Percentiles rank a stretch among this genome's conserved stretches.
Evolutionary conservation across 805 yeast species (phyloP).

Genomic region (Kodamaea laetipori): DNA sequence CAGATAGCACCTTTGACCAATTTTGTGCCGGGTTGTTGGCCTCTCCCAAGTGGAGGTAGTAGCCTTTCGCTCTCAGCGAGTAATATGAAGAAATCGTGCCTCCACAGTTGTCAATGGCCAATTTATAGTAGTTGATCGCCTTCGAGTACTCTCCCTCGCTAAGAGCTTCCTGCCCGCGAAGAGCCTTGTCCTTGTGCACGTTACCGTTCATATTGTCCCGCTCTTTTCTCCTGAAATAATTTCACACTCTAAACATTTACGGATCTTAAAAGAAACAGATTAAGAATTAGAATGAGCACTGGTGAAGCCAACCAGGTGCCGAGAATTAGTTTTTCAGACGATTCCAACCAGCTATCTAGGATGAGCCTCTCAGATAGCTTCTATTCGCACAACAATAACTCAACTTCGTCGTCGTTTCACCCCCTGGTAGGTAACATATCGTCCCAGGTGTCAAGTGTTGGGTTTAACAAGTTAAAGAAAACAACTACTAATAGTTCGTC

Average conservation of each 20-base stretch:
- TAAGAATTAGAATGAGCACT: conserved; percentile 1
- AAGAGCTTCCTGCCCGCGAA: conserved; percentile 13
- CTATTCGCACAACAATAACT: conserved; percentile 15
- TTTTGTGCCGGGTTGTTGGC: conserved; percentile 10
- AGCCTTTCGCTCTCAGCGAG: conserved; percentile 20
- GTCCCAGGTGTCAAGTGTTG: conserved; percentile 19
- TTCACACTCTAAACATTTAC: background rate
- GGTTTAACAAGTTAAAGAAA: conserved; percentile 36
- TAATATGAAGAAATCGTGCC: conserved; percentile 11
- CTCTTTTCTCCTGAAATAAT: background rate
- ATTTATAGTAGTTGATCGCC: conserved; percentile 21
- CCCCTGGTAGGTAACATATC: conserved; percentile 10
- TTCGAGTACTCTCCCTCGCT: conserved; percentile 15
- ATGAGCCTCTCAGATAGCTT: conserved; percentile 6
- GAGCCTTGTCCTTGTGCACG: conserved; percentile 9
- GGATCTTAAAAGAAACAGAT: background rate
- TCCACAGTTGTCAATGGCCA: conserved; percentile 18
- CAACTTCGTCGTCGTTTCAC: conserved; percentile 13
- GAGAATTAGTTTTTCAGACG: background rate
- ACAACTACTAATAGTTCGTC: conserved; percentile 30
- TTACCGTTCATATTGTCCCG: conserved; percentile 9
- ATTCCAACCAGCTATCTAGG: background rate
- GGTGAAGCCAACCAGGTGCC: background rate
- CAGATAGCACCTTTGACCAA: conserved; percentile 19
- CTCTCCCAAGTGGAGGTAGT: conserved; percentile 10